These are phyloP conservation scores for Roridomyces roridus DNA, from an alignment of 768 basidiomycete genomes.

Conservation along the genomic window DNA sequence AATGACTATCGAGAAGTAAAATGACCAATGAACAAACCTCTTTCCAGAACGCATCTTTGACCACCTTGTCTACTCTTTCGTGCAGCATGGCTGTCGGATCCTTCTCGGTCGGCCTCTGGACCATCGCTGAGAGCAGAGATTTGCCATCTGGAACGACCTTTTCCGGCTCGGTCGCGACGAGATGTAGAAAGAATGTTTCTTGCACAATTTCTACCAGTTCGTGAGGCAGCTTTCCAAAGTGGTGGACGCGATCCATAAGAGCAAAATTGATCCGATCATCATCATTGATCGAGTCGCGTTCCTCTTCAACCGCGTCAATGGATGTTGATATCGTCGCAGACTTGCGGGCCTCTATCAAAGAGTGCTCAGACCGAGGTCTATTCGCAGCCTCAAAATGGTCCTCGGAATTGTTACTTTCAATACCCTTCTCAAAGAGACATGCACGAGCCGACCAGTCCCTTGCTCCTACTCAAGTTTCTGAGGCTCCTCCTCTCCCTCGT, in stretches of 20 bases:
- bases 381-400: slow-evolving; percentile 81
- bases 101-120: slow-evolving; percentile 25
- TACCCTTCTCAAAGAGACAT: slow-evolving; percentile 41
- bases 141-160: slow-evolving; percentile 75
- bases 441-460: slow-evolving; percentile 29
- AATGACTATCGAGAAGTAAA: not conserved
- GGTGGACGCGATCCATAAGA: not conserved
- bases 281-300: too few species aligned
- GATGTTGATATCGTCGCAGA: slow-evolving; percentile 61
- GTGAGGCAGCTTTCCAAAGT: slow-evolving; percentile 45
- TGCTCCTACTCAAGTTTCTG: slow-evolving; percentile 21
- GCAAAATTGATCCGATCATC: too few species aligned
- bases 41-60: slow-evolving; percentile 77
- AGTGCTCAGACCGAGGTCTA: slow-evolving; percentile 79
- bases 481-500: slow-evolving; percentile 28
- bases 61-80: slow-evolving; percentile 55
- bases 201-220: slow-evolving; percentile 65
- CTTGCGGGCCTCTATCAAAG: slow-evolving; percentile 66
- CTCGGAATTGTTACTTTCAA: slow-evolving; percentile 61
- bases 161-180: slow-evolving; percentile 67
- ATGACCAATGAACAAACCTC: slow-evolving; percentile 51
- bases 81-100: slow-evolving; percentile 30
- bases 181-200: slow-evolving; percentile 68
- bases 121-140: slow-evolving; percentile 70
- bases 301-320: slow-evolving; percentile 29